A percentile compares a stretch with the other conserved stretches of the same genome.
Evolutionary conservation across 768 basidiomycete species (phyloP).

Genomic region (Rhizopogon sp.): DNA sequence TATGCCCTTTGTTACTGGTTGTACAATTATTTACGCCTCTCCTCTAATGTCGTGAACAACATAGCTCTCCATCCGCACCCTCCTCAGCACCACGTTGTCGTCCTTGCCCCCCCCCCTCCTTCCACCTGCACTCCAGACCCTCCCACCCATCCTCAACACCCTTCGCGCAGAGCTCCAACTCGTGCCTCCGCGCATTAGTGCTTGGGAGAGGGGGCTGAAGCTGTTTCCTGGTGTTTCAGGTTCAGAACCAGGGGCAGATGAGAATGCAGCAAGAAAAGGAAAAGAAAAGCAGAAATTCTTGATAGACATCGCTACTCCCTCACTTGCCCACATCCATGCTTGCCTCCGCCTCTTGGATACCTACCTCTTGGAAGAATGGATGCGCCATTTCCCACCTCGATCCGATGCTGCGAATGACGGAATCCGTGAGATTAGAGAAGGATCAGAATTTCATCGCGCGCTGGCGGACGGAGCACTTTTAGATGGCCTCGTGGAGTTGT

Average conservation of each 20-base stretch:
- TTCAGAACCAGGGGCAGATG: neutral
- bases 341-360: slow-evolving; percentile 59
- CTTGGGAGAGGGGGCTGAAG: slow-evolving; percentile 36
- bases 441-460: neutral
- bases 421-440: slow-evolving; percentile 10
- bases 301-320: slow-evolving; percentile 15
- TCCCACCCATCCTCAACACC: slow-evolving; percentile 24
- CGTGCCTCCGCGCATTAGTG: slow-evolving; percentile 32
- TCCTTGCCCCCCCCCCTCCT: slow-evolving; percentile 43
- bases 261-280: neutral
- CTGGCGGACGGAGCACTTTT: neutral
- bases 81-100: slow-evolving; percentile 47
- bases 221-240: slow-evolving; percentile 26
- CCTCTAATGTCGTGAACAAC: neutral
- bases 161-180: slow-evolving; percentile 34
- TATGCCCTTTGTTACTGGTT: neutral
- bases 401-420: slow-evolving; percentile 5
- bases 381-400: slow-evolving; percentile 8
- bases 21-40: neutral
- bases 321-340: slow-evolving; percentile 45
- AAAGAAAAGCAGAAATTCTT: neutral
- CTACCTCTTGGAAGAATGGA: slow-evolving; percentile 59
- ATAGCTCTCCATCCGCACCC: slow-evolving; percentile 51
- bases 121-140: slow-evolving; percentile 17
- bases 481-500: neutral